These are phyloP conservation scores for Trichoderma orchidacearum DNA, from an alignment of 495 filamentous ascomycete species.

Conservation along the genomic window DNA sequence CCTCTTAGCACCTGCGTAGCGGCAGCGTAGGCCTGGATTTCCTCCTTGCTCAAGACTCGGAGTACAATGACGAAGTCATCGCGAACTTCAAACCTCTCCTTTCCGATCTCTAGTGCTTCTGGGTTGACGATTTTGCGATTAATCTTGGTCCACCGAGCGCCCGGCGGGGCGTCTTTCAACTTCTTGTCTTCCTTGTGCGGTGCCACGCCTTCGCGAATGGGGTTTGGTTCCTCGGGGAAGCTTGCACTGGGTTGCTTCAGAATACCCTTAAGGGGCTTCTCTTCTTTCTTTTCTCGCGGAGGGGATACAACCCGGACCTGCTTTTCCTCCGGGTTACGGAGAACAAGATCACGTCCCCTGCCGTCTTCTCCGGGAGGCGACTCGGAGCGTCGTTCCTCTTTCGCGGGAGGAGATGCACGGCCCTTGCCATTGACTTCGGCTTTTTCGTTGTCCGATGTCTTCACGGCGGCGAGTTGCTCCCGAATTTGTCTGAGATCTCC, in stretches of 20 bases:
- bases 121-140: slow-evolving; percentile 73
- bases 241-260: slow-evolving; percentile 57
- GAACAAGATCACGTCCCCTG: slow-evolving; percentile 20
- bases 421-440: slow-evolving; percentile 7
- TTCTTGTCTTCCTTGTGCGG: slow-evolving; percentile 76
- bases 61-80: slow-evolving; percentile 77
- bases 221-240: slow-evolving; percentile 67
- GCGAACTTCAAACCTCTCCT: slow-evolving; percentile 71
- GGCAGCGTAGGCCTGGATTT: slow-evolving; percentile 66
- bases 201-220: slow-evolving; percentile 77
- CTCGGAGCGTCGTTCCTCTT: background rate
- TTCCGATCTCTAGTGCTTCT: slow-evolving; percentile 57
- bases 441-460: background rate
- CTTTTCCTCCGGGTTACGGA: slow-evolving; percentile 18
- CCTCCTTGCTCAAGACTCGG: slow-evolving; percentile 63
- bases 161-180: slow-evolving; percentile 54
- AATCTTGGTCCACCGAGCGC: slow-evolving; percentile 83
- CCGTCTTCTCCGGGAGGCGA: slow-evolving; percentile 13
- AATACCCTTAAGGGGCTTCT: slow-evolving; percentile 50
- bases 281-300: slow-evolving; percentile 32
- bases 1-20: slow-evolving; percentile 67
- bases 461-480: slow-evolving; percentile 22
- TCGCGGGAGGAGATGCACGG: slow-evolving; percentile 14
- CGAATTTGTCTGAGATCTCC: slow-evolving; percentile 31
- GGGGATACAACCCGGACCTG: slow-evolving; percentile 42